phyloP scores from a whole-genome alignment of 345 rosid species.

The Hypericum perforatum region DNA sequence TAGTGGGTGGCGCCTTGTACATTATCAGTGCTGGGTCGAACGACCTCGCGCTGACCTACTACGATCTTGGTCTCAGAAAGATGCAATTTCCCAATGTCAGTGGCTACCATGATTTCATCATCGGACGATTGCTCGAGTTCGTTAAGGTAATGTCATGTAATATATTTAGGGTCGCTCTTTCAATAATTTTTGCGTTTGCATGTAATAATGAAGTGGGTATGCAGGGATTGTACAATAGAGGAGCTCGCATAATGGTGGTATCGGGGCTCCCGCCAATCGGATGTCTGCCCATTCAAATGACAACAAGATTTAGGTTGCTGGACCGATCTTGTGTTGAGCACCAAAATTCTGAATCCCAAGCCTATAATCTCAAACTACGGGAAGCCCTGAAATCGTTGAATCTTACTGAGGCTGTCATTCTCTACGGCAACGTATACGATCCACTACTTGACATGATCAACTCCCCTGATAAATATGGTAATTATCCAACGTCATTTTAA shows the following conservation, averaged over 20 bases:
- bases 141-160: slow-evolving; percentile 43
- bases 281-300: slow-evolving; percentile 53
- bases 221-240: slow-evolving; percentile 40
- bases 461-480: slow-evolving; percentile 41
- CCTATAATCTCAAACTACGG: slow-evolving; percentile 38
- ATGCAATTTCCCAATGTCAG: slow-evolving; percentile 17
- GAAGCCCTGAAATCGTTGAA: slow-evolving; percentile 22
- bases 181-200: too few relatives aligned
- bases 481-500: not conserved
- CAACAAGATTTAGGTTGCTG: slow-evolving; percentile 1
- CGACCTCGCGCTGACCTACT: slow-evolving; percentile 37
- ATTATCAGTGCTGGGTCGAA: slow-evolving; percentile 55
- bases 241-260: slow-evolving; percentile 37
- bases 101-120: slow-evolving; percentile 44
- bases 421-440: slow-evolving; percentile 33
- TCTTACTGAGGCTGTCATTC: slow-evolving; percentile 34
- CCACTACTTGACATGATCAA: slow-evolving; percentile 37
- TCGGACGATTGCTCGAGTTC: slow-evolving; percentile 10
- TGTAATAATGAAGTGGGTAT: too few relatives aligned
- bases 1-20: slow-evolving; percentile 30
- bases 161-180: too few relatives aligned
- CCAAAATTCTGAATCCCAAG: slow-evolving; percentile 33
- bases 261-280: slow-evolving; percentile 60
- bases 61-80: slow-evolving; percentile 30
- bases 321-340: slow-evolving; percentile 33